phyloP scores from a whole-genome alignment of 129 eudicot genomes.

The Helichrysum umbraculigerum region DNA sequence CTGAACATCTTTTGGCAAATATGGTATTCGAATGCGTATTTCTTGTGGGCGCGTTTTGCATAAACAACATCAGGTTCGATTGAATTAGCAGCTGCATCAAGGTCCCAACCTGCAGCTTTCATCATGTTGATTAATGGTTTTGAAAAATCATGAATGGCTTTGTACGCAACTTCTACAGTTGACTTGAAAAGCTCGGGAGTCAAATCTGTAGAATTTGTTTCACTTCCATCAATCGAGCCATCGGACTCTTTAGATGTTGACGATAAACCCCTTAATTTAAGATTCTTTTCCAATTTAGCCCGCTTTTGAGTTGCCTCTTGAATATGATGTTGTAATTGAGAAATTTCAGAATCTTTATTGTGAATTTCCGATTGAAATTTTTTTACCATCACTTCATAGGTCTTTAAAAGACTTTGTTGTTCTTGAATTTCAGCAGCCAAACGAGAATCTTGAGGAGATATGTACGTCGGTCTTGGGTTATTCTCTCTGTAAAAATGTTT shows the following conservation, averaged over 20 bases:
- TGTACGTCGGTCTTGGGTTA: constrained; percentile 77
- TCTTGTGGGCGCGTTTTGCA: constrained; percentile 91
- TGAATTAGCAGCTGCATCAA: constrained; percentile 87
- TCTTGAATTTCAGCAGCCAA: constrained; percentile 97
- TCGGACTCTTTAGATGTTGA: constrained; percentile 67
- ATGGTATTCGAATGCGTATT: constrained; percentile 84
- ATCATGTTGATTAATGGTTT: constrained; percentile 96
- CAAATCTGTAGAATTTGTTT: constrained; percentile 43
- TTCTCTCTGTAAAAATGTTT: constrained; percentile 88
- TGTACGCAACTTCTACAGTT: constrained; percentile 67
- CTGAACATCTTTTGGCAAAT: constrained; percentile 85
- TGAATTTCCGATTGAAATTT: constrained; percentile 94
- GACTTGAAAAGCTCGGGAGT: constrained; percentile 84
- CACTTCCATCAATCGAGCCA: constrained; percentile 44
- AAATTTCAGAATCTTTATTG: constrained; percentile 84
- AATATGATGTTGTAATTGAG: constrained; percentile 76
- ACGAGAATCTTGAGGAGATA: constrained; percentile 87
- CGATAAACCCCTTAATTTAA: constrained; percentile 83
- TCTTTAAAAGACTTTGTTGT: constrained; percentile 82
- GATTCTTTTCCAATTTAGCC: constrained; percentile 79
- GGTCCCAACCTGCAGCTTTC: constrained; percentile 99
- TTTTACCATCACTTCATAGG: constrained; percentile 94
- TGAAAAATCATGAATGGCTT: constrained; percentile 87
- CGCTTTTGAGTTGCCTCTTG: constrained; percentile 77
- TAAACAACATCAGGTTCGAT: constrained; percentile 66